Base-by-base conservation (phyloP, 2,329 filamentous ascomycete species). In the Incumbomyces delicatus region DNA sequence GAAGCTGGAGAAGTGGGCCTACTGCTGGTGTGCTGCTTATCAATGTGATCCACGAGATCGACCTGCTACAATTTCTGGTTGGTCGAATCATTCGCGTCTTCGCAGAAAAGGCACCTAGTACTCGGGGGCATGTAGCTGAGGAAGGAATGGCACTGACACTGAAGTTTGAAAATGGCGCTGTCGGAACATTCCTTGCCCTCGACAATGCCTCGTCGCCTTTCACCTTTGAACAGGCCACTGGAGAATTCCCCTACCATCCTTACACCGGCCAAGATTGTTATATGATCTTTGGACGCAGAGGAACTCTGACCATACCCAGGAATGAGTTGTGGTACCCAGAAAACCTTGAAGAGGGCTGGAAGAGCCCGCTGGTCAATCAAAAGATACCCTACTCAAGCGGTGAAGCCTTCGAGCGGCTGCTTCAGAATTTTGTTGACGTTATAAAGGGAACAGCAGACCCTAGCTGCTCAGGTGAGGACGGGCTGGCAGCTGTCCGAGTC, bases 31-130 rank as follows among this genome's bases (percentile, higher is more conserved):
- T 41, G 4, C 39, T 50, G 20, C 35, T 41, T 29, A 50, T 40
- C 12, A 50, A 52, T 36, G 18, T 50, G 7, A 47, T 52, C 22
- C 50, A 52, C 29, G 50, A 50, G 7, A 32, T 50, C 13, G 48
- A 50, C 41, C 8, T 52, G 44, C 18, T 52, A 35, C 48, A 52
- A 3, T 48, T 48, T 27, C 39, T 50, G 11, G 29, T 48, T 18
- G 48, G 40, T 13, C 18, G 36, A 13, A 41, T 37, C 39, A 17
- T 36, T 34, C 16, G 44, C 8, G 33, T 45, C 13, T 13, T 27
- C 27, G 33, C 38, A 16, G 30, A 22, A 29, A n/a, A 32, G 12
- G 16, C 16, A 37, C n/a, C 27, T 33, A 27, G 17, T 31, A 12
- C 32, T 31, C 22, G 47, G 20, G 27, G 50, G 7, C n/a, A 35